These are phyloP conservation scores for Triadica sebifera DNA, from an alignment of 345 rosid genomes.

Conservation along the genomic window DNA sequence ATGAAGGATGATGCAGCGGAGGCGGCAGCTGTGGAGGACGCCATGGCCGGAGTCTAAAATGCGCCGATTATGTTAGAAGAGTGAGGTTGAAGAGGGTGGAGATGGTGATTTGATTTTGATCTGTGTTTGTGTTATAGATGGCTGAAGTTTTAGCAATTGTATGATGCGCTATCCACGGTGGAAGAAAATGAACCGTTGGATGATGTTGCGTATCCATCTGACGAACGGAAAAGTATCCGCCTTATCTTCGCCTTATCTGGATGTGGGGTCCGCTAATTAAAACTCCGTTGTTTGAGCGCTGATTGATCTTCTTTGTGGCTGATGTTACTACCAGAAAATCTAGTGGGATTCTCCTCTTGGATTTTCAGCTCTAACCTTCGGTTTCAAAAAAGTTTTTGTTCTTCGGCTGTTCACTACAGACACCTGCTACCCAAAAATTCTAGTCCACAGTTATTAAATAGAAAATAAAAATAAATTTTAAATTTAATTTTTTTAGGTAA, in stretches of 20 bases:
- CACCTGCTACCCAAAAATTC: neutral
- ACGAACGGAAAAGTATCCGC: conserved; percentile 31
- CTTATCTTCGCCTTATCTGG: conserved; percentile 68
- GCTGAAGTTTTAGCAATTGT: conserved; percentile 17
- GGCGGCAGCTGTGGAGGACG: conserved; percentile 60
- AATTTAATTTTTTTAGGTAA: too few relatives aligned
- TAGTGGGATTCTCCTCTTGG: neutral
- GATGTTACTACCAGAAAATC: conserved; percentile 21
- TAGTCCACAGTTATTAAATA: too few relatives aligned
- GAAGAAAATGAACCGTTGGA: conserved; percentile 39
- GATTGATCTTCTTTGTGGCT: conserved; percentile 11
- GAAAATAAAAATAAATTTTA: too few relatives aligned
- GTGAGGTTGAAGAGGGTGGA: neutral
- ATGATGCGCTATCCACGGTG: conserved; percentile 27
- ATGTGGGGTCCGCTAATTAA: conserved; percentile 35
- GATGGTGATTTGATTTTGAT: neutral
- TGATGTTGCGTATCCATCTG: conserved; percentile 68
- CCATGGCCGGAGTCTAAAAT: conserved; percentile 34
- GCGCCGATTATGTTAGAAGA: neutral
- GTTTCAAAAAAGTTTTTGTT: neutral
- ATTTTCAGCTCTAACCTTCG: neutral
- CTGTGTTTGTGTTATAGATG: conserved; percentile 4
- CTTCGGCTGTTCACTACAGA: neutral
- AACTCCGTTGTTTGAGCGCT: neutral
- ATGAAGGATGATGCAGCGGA: conserved; percentile 57